Base-by-base conservation (phyloP, 2,329 filamentous ascomycete species). In the Fusarium kyushuense region DNA sequence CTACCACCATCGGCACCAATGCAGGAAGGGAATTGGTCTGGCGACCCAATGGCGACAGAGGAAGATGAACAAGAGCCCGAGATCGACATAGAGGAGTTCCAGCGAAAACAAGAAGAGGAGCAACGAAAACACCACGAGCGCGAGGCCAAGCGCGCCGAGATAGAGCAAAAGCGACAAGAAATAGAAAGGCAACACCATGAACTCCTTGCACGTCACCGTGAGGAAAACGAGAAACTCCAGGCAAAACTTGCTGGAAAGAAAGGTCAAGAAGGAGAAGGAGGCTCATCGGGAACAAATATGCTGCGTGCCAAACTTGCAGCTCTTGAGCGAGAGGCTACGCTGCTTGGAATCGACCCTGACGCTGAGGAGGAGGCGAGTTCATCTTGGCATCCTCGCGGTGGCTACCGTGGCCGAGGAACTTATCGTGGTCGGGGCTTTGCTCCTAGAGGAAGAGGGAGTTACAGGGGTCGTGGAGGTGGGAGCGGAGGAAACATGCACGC, bases 291-390 rank as follows among this genome's bases (percentile, higher is more conserved):
- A 70, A 90, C 90, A 2, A 87, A 89, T 49, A 84, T 85, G 42
- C 81, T 95, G n/a, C 88, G 89, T 43, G 89, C 89, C 4, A 90
- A 92, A 74, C 81, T 94, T 16, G 90, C 90, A 3, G 87, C 86
- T n/a, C 81, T 94, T 9, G 89, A 94, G 75, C 89, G 88, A 23
- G 92, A 94, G 78, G 92, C 92, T 16, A 86, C 86, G 72, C 85
- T 86, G 11, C 82, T 94, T 33, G 91, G 91, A 10, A 84, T 94
- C 32, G 88, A 92, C 72, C 86, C 88, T 3, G 77, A 85, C 61
- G 80, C 81, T 7, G 76, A 78, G 3, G 79, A 83, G 3, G 83
- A 87, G 5, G 82, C 30, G 30, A 58, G 63, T 13, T 58, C 62
- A 10, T 65, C 71, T 14, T 66, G 59, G 41, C 65, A 58, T 21